Percentiles rank a stretch among this genome's conserved stretches.
These are phyloP conservation scores for Datura wrightii DNA, from an alignment of 257 asterid genomes.

Conservation along the genomic window DNA sequence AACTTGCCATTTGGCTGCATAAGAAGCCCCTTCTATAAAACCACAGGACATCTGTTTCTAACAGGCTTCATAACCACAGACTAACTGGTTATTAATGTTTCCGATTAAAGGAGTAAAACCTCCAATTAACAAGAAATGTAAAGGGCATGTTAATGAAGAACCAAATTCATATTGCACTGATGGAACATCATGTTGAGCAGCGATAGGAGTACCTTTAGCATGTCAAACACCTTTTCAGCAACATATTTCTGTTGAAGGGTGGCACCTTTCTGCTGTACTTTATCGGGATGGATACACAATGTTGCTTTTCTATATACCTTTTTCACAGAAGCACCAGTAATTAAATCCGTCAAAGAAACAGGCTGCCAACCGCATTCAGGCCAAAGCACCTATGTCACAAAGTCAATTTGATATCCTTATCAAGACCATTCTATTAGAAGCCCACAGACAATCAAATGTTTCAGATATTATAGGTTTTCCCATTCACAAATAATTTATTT, in stretches of 20 bases:
- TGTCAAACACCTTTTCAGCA: constrained; percentile 97
- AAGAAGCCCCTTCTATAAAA: background rate
- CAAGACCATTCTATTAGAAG: constrained; percentile 22
- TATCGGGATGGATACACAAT: constrained; percentile 97
- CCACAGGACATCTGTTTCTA: background rate
- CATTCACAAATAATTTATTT: background rate
- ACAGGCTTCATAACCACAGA: constrained; percentile 8
- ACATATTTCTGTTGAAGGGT: constrained; percentile 93
- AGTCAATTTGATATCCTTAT: constrained; percentile 10
- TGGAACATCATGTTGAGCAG: background rate
- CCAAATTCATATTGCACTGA: background rate
- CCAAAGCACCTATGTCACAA: constrained; percentile 83
- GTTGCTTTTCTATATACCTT: constrained; percentile 95
- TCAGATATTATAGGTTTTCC: background rate
- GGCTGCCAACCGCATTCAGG: constrained; percentile 99
- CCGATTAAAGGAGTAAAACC: background rate
- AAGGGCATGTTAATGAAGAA: background rate
- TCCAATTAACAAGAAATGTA: background rate
- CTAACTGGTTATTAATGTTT: background rate
- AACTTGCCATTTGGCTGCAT: constrained; percentile 1
- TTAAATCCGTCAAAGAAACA: constrained; percentile 94
- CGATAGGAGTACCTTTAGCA: constrained; percentile 75
- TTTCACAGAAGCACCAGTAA: constrained; percentile 87
- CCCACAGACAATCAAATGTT: background rate
- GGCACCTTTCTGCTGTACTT: constrained; percentile 99